Conservation (phyloP, 1,284 basidiomycete genomes). For the Ustilago lituana region DNA sequence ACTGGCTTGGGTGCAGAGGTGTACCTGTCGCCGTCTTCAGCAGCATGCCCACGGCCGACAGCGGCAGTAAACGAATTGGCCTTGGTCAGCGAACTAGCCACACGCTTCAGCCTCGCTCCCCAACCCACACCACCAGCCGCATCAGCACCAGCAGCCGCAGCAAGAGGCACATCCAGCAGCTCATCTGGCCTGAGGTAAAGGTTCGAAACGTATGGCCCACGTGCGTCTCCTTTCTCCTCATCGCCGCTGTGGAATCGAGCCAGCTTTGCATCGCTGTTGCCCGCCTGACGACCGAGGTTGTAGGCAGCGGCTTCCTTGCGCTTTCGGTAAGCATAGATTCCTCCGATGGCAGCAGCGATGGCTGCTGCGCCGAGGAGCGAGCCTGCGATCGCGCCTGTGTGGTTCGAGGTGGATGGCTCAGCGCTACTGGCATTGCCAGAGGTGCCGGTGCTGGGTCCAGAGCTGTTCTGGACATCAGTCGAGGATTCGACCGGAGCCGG, state of each 20-base stretch:
- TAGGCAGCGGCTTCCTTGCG: constrained; percentile 49
- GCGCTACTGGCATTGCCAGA: too few species aligned
- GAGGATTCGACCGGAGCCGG: constrained; percentile 8
- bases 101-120: constrained; percentile 24
- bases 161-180: not conserved
- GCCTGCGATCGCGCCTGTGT: constrained; percentile 56
- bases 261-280: constrained; percentile 27
- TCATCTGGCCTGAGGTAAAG: constrained; percentile 27
- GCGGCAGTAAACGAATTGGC: not conserved
- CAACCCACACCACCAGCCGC: constrained; percentile 20
- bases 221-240: constrained; percentile 19
- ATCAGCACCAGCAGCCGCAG: constrained; percentile 9
- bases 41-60: too few species aligned
- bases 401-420: constrained; percentile 6
- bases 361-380: constrained; percentile 61
- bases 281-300: constrained; percentile 16
- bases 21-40: constrained; percentile 6
- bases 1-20: constrained; percentile 20
- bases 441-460: too few species aligned
- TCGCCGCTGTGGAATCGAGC: not conserved
- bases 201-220: constrained; percentile 43
- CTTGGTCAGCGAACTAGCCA: constrained; percentile 15
- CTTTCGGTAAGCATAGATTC: constrained; percentile 62
- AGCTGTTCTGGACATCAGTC: not conserved
- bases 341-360: constrained; percentile 57